Evolutionary conservation across 805 yeast genomes (phyloP).

Genomic region (Ogataea ramenticola): DNA sequence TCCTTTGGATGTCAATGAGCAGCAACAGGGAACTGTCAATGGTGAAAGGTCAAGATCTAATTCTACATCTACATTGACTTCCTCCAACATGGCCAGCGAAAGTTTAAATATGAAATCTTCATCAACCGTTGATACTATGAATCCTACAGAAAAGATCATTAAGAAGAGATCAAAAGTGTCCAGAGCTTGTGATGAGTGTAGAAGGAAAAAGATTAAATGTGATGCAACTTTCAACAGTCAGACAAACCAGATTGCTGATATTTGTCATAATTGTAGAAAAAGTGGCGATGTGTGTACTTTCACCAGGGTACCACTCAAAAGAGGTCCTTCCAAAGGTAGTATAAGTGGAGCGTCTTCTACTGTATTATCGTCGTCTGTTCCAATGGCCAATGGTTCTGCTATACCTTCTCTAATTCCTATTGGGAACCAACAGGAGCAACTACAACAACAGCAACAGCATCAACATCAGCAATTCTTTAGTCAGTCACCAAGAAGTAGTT

Average conservation of each 20-base stretch:
- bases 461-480: constrained; percentile 2
- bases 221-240: constrained; percentile 47
- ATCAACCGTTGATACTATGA: too few relatives aligned
- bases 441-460: neutral
- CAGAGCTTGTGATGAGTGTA: constrained; percentile 75
- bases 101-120: neutral
- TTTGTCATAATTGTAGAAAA: constrained; percentile 58
- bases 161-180: constrained; percentile 68
- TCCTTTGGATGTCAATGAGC: too few relatives aligned
- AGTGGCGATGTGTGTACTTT: constrained; percentile 58
- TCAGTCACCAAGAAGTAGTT: constrained; percentile 1
- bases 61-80: too few relatives aligned
- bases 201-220: constrained; percentile 67
- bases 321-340: constrained; percentile 66
- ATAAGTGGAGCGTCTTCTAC: neutral
- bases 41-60: too few relatives aligned
- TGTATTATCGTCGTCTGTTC: too few relatives aligned
- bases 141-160: neutral
- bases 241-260: constrained; percentile 38
- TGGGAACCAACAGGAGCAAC: neutral
- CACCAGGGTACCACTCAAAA: constrained; percentile 62
- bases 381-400: too few relatives aligned
- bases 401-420: too few relatives aligned
- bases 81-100: too few relatives aligned
- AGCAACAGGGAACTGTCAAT: too few relatives aligned